These are phyloP conservation scores for Sporothrix sp. DNA, from an alignment of 2,329 filamentous ascomycete genomes.

Conservation along the genomic window DNA sequence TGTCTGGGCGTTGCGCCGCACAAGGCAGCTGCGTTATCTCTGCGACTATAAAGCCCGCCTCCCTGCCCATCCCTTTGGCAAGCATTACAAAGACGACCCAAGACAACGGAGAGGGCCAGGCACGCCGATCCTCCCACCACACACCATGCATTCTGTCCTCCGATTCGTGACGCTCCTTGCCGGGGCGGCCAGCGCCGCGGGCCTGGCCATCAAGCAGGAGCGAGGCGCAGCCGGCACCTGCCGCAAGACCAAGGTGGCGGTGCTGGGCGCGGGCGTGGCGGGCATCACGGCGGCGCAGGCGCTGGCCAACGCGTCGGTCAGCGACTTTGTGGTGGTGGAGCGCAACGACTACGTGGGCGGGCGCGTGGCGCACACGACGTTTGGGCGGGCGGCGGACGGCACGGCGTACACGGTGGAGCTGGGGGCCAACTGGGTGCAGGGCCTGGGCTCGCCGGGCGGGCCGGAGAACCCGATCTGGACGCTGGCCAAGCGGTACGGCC, in stretches of 20 bases:
- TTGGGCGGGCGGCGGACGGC: constrained; percentile 1
- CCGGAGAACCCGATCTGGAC: constrained; percentile 3
- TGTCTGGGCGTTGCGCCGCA: too few species aligned
- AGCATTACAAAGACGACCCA: too few species aligned
- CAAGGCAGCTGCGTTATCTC: not conserved
- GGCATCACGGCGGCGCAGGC: constrained; percentile 7
- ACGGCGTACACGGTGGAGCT: constrained; percentile 5
- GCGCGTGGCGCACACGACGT: constrained; percentile 6
- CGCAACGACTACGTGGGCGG: constrained; percentile 7
- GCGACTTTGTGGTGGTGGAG: constrained; percentile 5
- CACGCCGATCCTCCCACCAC: not conserved
- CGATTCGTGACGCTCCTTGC: not conserved
- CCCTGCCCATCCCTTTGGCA: not conserved
- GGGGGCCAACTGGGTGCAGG: constrained; percentile 9
- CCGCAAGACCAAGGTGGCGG: constrained; percentile 8
- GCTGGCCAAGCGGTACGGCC: not conserved
- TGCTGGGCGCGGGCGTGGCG: constrained; percentile 1
- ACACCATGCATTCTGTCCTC: not conserved
- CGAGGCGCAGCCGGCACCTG: not conserved
- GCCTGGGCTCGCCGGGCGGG: not conserved
- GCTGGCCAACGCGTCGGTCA: constrained; percentile 5
- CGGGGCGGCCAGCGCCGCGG: not conserved
- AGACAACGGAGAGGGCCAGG: too few species aligned
- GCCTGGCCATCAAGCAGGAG: not conserved
- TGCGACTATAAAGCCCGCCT: not conserved